Evolutionary conservation across 495 filamentous ascomycete genomes (phyloP).

Genomic region (Daldinia vernicosa): DNA sequence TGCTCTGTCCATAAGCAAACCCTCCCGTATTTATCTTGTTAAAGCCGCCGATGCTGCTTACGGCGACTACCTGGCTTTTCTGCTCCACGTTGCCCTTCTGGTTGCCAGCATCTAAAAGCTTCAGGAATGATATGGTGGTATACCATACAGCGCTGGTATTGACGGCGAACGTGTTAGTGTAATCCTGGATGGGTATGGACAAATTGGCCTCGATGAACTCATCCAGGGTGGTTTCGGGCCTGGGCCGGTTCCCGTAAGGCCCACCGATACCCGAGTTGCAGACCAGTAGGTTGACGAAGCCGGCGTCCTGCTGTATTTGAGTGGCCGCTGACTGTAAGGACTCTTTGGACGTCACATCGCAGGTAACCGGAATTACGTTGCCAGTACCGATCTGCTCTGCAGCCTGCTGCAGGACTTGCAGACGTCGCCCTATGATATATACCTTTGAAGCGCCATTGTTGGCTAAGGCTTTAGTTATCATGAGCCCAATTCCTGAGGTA

Average conservation of each 20-base stretch:
- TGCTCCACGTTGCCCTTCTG: slow-evolving; percentile 59
- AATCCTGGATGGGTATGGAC: slow-evolving; percentile 64
- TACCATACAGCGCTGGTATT: slow-evolving; percentile 70
- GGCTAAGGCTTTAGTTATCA: slow-evolving; percentile 72
- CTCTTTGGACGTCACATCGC: slow-evolving; percentile 73
- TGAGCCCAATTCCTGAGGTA: slow-evolving; percentile 67
- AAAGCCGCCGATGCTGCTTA: slow-evolving; percentile 69
- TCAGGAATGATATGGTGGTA: slow-evolving; percentile 69
- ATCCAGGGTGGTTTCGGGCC: slow-evolving; percentile 53
- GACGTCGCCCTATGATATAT: slow-evolving; percentile 76
- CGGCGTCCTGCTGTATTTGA: slow-evolving; percentile 62
- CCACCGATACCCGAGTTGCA: slow-evolving; percentile 74
- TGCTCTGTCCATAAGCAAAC: slow-evolving; percentile 68
- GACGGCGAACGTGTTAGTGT: slow-evolving; percentile 64
- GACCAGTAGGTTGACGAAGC: slow-evolving; percentile 70
- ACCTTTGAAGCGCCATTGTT: slow-evolving; percentile 71
- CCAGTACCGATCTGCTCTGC: slow-evolving; percentile 50
- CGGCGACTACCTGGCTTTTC: slow-evolving; percentile 70
- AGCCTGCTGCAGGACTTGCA: slow-evolving; percentile 63
- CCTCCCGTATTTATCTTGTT: slow-evolving; percentile 64
- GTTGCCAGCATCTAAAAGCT: slow-evolving; percentile 70
- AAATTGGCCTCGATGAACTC: slow-evolving; percentile 64
- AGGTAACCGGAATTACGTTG: slow-evolving; percentile 66
- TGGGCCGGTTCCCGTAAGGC: slow-evolving; percentile 51
- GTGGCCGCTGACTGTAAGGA: slow-evolving; percentile 63